A percentile compares a stretch with the other conserved stretches of the same genome.
These are phyloP conservation scores for Pleurotus eryngii DNA, from an alignment of 768 basidiomycete species.

Conservation along the genomic window DNA sequence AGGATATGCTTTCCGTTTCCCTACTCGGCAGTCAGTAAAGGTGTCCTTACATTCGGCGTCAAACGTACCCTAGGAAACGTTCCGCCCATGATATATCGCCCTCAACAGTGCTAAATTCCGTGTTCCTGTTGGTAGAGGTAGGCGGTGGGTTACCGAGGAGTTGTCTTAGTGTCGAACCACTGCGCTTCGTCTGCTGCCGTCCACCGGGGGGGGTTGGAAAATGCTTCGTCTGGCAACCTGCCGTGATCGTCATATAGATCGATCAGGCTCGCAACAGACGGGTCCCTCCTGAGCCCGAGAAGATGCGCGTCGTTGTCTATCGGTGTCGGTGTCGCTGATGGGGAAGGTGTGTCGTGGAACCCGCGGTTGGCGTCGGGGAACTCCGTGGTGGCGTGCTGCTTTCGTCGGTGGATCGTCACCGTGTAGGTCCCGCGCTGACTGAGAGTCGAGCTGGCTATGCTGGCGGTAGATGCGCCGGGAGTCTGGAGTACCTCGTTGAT, in stretches of 20 bases:
- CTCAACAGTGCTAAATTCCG: slow-evolving; percentile 39
- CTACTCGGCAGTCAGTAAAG: slow-evolving; percentile 22
- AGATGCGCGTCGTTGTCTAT: slow-evolving; percentile 40
- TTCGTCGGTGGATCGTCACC: slow-evolving; percentile 68
- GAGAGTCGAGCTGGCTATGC: slow-evolving; percentile 48
- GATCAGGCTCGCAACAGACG: slow-evolving; percentile 73
- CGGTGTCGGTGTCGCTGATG: slow-evolving; percentile 16
- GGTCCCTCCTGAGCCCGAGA: slow-evolving; percentile 63
- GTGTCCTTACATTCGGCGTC: not conserved
- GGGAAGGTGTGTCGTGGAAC: slow-evolving; percentile 15
- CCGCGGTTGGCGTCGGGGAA: slow-evolving; percentile 60
- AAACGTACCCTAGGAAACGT: slow-evolving; percentile 59
- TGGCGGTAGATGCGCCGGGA: slow-evolving; percentile 48
- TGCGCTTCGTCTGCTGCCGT: slow-evolving; percentile 53
- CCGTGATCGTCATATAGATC: slow-evolving; percentile 75
- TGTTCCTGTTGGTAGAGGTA: slow-evolving; percentile 17
- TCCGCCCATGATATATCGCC: slow-evolving; percentile 88
- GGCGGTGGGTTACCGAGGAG: slow-evolving; percentile 56
- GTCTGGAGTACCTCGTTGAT: slow-evolving; percentile 53
- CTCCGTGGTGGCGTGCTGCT: slow-evolving; percentile 57
- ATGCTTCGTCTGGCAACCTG: slow-evolving; percentile 54
- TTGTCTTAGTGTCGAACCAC: slow-evolving; percentile 72
- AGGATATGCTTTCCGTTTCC: slow-evolving; percentile 41
- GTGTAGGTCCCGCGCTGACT: slow-evolving; percentile 62
- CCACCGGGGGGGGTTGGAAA: slow-evolving; percentile 60